Evolutionary conservation across 2,329 filamentous ascomycete species (phyloP).

Genomic region (Diaporthe aspalathi): DNA sequence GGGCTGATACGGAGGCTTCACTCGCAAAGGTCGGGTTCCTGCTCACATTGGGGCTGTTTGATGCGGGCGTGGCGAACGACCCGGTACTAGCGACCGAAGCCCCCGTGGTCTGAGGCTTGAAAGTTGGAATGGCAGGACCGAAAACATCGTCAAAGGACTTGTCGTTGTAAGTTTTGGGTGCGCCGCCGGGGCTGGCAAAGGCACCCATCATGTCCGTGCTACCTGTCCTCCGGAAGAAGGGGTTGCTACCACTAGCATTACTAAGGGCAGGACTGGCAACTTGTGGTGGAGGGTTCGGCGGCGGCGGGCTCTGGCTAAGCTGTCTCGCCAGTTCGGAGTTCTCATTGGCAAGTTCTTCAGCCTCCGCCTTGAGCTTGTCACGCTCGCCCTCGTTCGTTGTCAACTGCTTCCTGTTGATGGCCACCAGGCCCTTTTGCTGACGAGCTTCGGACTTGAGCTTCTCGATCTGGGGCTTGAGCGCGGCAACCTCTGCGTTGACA

Average conservation of each 20-base stretch:
- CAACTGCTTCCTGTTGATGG: slow-evolving; percentile 98
- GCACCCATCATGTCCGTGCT: slow-evolving; percentile 70
- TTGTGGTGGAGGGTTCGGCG: slow-evolving; percentile 54
- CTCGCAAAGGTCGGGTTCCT: slow-evolving; percentile 68
- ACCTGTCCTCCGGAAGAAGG: slow-evolving; percentile 84
- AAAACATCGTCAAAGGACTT: slow-evolving; percentile 89
- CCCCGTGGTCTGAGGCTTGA: slow-evolving; percentile 71
- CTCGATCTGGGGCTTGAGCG: slow-evolving; percentile 90
- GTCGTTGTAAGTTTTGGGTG: slow-evolving; percentile 62
- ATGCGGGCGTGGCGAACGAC: slow-evolving; percentile 62
- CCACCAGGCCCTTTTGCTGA: slow-evolving; percentile 94
- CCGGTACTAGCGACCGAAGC: slow-evolving; percentile 64
- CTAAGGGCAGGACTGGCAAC: slow-evolving; percentile 78
- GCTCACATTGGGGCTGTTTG: slow-evolving; percentile 73
- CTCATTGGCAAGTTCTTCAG: slow-evolving; percentile 73
- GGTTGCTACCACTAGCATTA: slow-evolving; percentile 84
- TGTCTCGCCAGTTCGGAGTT: slow-evolving; percentile 69
- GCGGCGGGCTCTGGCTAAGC: slow-evolving; percentile 62
- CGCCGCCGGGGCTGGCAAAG: slow-evolving; percentile 61
- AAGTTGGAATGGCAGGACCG: slow-evolving; percentile 73
- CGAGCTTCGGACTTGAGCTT: slow-evolving; percentile 92
- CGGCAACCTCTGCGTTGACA: slow-evolving; percentile 83
- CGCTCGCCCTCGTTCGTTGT: slow-evolving; percentile 88
- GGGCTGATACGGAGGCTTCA: slow-evolving; percentile 67
- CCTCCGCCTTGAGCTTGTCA: slow-evolving; percentile 86